Base-by-base conservation (phyloP, 345 rosid genomes). In the Ricinus communis region DNA sequence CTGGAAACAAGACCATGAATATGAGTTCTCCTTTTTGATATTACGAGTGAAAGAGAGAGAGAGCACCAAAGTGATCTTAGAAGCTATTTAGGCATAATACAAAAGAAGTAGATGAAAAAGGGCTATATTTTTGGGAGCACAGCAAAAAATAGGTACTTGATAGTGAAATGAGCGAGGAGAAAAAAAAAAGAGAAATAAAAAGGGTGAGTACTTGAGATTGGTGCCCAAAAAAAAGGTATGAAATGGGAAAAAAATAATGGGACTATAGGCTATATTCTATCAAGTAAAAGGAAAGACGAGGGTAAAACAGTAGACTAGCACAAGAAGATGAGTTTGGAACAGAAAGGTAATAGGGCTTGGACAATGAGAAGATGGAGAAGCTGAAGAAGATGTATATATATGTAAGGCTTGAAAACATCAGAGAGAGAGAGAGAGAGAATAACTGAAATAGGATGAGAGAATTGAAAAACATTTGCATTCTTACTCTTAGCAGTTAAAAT, bases 401-500 rank as follows among this genome's bases (percentile, higher is more conserved):
- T n/a, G 70, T 14, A 43, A 22, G 27, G 21, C 40, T 47, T 18
- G 45, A 10, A 8, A 21, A 18, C n/a, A 24, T 22, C 7, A 21
- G 4, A 38, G 36, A 54, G 2, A 2, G 38, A 7, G 8, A 21
- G 52, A 61, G 22, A 54, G 27, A 0, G 27, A 6, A 57, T 62
- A 18, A 15, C 61, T 36, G 14, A 36, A 3, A 45, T 30, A 18
- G 28, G 50, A 36, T 30, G 40, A 43, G 14, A 38, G 47, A 56
- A 18, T 50, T 40, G 9, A 69, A 69, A 49, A 1, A 41, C 52
- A 24, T 45, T 65, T 19, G 5, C 5, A 55, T 1, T 43, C 8
- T 40, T 12, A 62, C 74, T 76, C 71, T 71, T 43, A 66, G 53
- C 38, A 54, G 64, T 24, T 64, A 43, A 43, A 33, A 33, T 2